Base-by-base conservation (phyloP, 345 rosid genomes). In the Aethionema arabicum region DNA sequence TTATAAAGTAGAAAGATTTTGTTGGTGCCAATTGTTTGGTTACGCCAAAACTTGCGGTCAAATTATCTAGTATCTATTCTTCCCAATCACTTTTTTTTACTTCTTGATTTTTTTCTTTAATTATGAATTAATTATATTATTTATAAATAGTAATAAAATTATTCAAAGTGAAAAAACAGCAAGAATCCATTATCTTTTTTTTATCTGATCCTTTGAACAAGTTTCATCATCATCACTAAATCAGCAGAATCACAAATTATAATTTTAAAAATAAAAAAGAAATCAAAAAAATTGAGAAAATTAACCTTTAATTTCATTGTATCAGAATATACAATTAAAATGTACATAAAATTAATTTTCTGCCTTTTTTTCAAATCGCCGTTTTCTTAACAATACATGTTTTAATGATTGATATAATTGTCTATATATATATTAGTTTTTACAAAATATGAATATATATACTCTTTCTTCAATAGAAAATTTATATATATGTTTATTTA, bases 11-110 rank as follows among this genome's bases (percentile, higher is more conserved):
- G 58, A 62, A 62, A 63, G 70, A 70, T 70, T 32, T 70, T 63
- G 74, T 50, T 70, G 69, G 70, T 57, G 60, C 48, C 7, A 70
- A 35, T 30, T 70, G 65, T 49, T 70, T 57, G 60, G 75, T 64
- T 70, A 43, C 15, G 55, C 75, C 75, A 71, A 64, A 71, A 71
- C 75, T 70, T 49, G 69, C 70, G 70, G 70, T 43, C 65, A 57
- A 71, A 71, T 57, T 70, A 33, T 53, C 2, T 21, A 71, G 50
- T 70, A 33, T 53, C 2, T 21, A 21, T 21, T 21, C 27, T 51
- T 58, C 59, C 64, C 54, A 43, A 30, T 57, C 60, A 70, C 52
- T 54, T 63, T 11, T 48, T 56, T 61, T 46, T 15, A 60, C 66
- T 35, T 58, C 40, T 49, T 36, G 32, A 52, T 53, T 43, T 31